Evolutionary conservation across 2,329 filamentous ascomycete species (phyloP).

Genomic region (Blastomyces silverae): DNA sequence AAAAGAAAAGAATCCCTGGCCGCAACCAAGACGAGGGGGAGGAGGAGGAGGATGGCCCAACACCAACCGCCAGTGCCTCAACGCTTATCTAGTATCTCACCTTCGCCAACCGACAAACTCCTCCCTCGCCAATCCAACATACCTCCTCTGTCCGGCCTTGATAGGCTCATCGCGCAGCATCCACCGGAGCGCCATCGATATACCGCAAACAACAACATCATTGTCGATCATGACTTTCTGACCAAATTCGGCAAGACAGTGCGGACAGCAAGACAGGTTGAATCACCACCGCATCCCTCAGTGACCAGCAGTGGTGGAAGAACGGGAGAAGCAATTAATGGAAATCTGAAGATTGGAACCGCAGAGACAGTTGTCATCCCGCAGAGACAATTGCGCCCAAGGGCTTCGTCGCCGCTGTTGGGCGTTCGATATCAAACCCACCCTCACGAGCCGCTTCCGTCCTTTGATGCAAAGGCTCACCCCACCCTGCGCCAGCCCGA

Average conservation of each 20-base stretch:
- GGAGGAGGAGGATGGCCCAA: conserved; percentile 8
- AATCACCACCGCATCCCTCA: neutral
- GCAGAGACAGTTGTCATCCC: conserved; percentile 6
- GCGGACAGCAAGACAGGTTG: neutral
- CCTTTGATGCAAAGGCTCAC: conserved; percentile 35
- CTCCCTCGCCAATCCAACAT: neutral
- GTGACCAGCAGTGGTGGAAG: neutral
- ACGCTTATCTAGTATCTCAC: conserved; percentile 12
- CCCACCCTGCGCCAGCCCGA: conserved; percentile 34
- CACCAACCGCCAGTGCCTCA: conserved; percentile 12
- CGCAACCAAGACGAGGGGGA: neutral
- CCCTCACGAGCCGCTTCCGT: conserved; percentile 24
- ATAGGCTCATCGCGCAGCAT: conserved; percentile 6
- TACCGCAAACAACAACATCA: conserved; percentile 9
- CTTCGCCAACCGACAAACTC: conserved; percentile 5
- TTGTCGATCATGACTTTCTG: conserved; percentile 3
- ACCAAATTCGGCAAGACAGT: conserved; percentile 1
- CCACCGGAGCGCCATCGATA: neutral
- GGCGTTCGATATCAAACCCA: conserved; percentile 35
- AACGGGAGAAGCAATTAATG: neutral
- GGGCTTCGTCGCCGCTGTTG: conserved; percentile 43
- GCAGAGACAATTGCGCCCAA: conserved; percentile 31
- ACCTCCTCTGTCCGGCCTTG: neutral
- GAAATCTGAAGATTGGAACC: neutral
- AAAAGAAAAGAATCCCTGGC: conserved; percentile 9